Evolutionary conservation across 306 rosid species (phyloP), one percentile per base, ranked within the genome.

Genomic region (Vigna angularis): DNA sequence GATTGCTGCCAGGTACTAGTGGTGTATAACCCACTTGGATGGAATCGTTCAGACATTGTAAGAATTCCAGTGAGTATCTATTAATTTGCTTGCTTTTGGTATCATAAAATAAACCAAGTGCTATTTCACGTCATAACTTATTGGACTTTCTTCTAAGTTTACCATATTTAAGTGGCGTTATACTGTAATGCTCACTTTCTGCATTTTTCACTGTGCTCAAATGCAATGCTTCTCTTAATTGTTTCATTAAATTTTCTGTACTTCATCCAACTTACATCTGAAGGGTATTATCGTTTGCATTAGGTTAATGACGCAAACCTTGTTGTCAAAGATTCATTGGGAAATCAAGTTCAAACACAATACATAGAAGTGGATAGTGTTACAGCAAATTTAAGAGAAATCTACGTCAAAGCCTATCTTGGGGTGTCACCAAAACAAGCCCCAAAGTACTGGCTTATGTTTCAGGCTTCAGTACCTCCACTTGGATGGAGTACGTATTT

Each of bases 401-500:
- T 61, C 20, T 61, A 61, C 20, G 66, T 61, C 66, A 30, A 61
- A 28, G 22, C 20, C 10, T 61, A 30, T 61, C 18, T 30, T 17
- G 66, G 66, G 17, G 9, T 61, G 44, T 6, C 66, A 61, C 66
- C 66, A 6, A 30, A 61, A 30, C 66, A 61, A 30, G 44, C 66
- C 66, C 66, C 66, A 30, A 61, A 61, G 12, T 61, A 61, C 44
- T 61, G 20, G 66, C 66, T 61, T 30, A 6, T 61, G 12, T 61
- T 61, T 61, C 42, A 61, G 44, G 66, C 38, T 61, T 61, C 66
- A 5, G 66, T 61, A 14, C 44, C 44, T 30, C 66, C 66, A 61
- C 66, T 61, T 30, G 66, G 66, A 61, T 61, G 66, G 66, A 61
- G 12, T 61, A 61, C 66, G 12, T 61, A 61, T 61, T 61, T 30